Conservation (phyloP, 345 rosid species). For the Lepidium sativum region DNA sequence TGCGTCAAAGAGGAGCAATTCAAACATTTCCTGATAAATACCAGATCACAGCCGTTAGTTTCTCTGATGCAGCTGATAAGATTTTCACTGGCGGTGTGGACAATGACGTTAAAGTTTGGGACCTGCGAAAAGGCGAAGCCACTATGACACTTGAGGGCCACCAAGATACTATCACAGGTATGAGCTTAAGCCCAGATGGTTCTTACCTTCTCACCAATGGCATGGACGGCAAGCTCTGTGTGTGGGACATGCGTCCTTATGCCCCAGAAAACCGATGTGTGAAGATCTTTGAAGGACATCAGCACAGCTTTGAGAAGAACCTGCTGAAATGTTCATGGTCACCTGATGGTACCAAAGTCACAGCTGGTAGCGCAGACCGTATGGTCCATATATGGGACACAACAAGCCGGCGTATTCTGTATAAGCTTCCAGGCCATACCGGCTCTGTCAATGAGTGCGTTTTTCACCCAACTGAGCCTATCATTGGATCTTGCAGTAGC, state of each 20-base stretch:
- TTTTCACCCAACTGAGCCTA: conserved; percentile 83
- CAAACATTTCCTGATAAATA: conserved; percentile 95
- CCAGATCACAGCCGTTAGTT: conserved; percentile 90
- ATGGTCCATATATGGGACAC: conserved; percentile 99
- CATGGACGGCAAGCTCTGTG: conserved; percentile 91
- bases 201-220: conserved; percentile 92
- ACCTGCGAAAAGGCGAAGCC: conserved; percentile 82
- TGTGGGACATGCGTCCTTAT: conserved; percentile 98
- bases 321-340: conserved; percentile 88
- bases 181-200: conserved; percentile 95
- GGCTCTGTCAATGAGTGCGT: conserved; percentile 86
- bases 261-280: conserved; percentile 97
- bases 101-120: conserved; percentile 88
- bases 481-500: conserved; percentile 92
- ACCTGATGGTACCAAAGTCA: conserved; percentile 92
- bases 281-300: conserved; percentile 88
- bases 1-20: conserved; percentile 98
- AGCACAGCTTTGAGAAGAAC: conserved; percentile 95
- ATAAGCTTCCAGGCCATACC: conserved; percentile 92
- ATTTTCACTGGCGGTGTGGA: conserved; percentile 89
- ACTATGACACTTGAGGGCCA: conserved; percentile 92
- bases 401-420: conserved; percentile 71
- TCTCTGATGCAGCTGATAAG: conserved; percentile 94
- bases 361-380: conserved; percentile 89
- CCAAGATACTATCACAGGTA: conserved; percentile 87